phyloP scores from a whole-genome alignment of 805 yeast species.

The Suhomyces xylopsoci region DNA sequence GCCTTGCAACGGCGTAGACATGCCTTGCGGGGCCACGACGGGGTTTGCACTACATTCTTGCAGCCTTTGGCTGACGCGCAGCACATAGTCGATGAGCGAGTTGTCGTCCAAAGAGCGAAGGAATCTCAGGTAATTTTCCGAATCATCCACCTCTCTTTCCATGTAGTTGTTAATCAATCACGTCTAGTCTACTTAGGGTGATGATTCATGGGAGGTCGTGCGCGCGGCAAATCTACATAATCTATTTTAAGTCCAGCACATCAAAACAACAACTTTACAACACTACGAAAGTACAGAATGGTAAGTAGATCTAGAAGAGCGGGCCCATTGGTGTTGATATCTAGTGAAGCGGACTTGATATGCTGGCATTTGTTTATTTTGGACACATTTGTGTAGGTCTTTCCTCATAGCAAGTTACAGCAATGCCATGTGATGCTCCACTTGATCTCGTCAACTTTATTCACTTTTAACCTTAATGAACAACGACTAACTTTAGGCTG shows the following conservation, averaged over 20 bases:
- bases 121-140: constrained; percentile 7
- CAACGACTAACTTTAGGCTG: constrained; percentile 49
- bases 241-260: neutral
- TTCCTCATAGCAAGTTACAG: neutral
- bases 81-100: constrained; percentile 19
- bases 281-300: neutral
- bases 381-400: neutral
- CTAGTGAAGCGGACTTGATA: neutral
- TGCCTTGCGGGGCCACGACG: neutral
- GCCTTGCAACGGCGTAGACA: neutral
- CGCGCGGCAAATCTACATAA: neutral
- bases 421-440: neutral
- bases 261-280: constrained; percentile 1
- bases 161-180: neutral
- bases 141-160: neutral
- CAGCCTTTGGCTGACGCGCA: constrained; percentile 7
- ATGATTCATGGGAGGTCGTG: neutral
- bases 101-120: constrained; percentile 20
- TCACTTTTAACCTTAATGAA: neutral
- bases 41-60: constrained; percentile 4
- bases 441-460: neutral
- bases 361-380: neutral
- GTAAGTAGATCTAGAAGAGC: neutral
- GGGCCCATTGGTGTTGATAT: neutral
- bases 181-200: neutral